Evolutionary conservation across 495 filamentous ascomycete genomes (phyloP).

Genomic region (Hapsidospora chrysogenum): DNA sequence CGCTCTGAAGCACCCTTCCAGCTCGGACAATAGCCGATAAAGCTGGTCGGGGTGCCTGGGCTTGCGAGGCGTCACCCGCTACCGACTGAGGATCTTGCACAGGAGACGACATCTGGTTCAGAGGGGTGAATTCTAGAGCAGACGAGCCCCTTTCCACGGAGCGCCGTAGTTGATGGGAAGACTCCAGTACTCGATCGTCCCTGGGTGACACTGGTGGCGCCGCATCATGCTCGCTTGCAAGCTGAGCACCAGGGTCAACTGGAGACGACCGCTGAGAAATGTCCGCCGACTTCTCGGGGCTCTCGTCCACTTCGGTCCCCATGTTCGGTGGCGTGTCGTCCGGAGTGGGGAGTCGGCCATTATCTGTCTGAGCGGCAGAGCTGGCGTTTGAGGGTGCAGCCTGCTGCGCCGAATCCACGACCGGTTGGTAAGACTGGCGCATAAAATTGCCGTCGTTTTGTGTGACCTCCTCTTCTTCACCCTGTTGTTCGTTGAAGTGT

Average conservation of each 20-base stretch:
- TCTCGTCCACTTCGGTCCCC: too few relatives aligned
- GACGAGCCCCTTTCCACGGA: too few relatives aligned
- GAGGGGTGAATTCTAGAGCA: constrained; percentile 1
- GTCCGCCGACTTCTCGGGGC: too few relatives aligned
- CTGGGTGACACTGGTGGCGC: neutral
- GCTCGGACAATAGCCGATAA: constrained; percentile 35
- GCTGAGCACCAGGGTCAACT: neutral
- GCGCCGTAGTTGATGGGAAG: too few relatives aligned
- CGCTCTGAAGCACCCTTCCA: constrained; percentile 30
- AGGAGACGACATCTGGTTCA: constrained; percentile 1
- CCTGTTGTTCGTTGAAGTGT: constrained; percentile 2
- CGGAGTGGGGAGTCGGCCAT: neutral
- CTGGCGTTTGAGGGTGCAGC: too few relatives aligned
- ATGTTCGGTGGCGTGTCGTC: neutral
- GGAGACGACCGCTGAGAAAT: constrained; percentile 2
- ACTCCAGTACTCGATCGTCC: too few relatives aligned
- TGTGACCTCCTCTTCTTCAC: neutral
- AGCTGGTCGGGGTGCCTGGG: constrained; percentile 15
- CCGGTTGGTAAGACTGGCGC: too few relatives aligned
- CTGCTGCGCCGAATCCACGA: too few relatives aligned
- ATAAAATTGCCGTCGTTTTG: too few relatives aligned
- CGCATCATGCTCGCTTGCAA: neutral
- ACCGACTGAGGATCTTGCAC: constrained; percentile 1
- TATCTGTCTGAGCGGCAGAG: neutral
- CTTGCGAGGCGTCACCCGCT: neutral